Evolutionary conservation across 768 basidiomycete species (phyloP), one percentile per base, ranked within the genome.

Genomic region (Lactarius evosmus): DNA sequence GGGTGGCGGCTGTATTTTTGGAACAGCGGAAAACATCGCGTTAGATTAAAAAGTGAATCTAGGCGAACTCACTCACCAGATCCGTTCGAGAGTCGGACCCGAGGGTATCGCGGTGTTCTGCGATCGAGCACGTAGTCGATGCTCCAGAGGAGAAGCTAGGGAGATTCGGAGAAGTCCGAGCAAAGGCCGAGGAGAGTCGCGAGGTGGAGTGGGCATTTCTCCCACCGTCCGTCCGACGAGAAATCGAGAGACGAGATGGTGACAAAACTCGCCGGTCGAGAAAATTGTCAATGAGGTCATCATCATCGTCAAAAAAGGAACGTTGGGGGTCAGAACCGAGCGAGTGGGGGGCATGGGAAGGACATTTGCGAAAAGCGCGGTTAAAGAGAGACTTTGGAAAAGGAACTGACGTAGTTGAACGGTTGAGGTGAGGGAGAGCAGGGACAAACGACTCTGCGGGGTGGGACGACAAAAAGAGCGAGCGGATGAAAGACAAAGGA

Each of bases 261-360:
- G 40, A 32, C 25, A 7, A 19, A 16, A 44, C n/a, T n/a, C 44
- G 53, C 12, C 44, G 29, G 22, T 60, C 52, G 25, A 34, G 32
- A 32, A 9, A 4, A 29, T 41, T 9, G 14, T 50, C 54, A 5
- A 38, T 14, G 16, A 38, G 38, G 19, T 63, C 49, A 5, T 41
- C 52, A 22, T 65, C 54, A 30, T 65, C 55, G 16, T 65, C 64
- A 34, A 65, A 61, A 56, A 65, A 65, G 7, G 32, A 65, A 7
- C 29, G 14, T 7, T 34, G 36, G 6, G n/a, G 46, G 9, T 27
- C 38, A 17, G 22, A 51, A 12, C 40, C 49, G n/a, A 19, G 51
- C 7, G 17, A 2, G 8, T 50, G 44, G 11, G 51, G 12, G 25
- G 27, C 1, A 14, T 19, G 52, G 25, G 29, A 29, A 27, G 34